Evolutionary conservation across 306 rosid species (phyloP).

Genomic region (Betula pendula): DNA sequence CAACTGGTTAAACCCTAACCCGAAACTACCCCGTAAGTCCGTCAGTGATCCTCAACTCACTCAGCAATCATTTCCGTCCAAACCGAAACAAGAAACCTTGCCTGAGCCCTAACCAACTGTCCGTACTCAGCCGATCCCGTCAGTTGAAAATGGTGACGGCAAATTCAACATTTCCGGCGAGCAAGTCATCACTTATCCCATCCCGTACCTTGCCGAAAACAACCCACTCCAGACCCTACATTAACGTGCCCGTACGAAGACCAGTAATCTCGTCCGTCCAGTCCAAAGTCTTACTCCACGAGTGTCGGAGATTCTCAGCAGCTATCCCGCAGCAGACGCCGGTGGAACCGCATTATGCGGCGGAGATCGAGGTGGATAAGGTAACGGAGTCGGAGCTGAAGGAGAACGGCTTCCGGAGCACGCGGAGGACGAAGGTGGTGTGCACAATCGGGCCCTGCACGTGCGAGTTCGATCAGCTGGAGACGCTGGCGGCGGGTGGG

Average conservation of each 20-base stretch:
- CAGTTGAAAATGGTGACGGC: constrained; percentile 1
- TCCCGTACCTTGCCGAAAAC: background rate
- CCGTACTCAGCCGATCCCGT: background rate
- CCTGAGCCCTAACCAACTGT: background rate
- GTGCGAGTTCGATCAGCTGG: constrained; percentile 74
- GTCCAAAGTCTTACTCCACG: background rate
- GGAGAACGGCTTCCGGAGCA: constrained; percentile 89
- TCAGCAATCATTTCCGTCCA: background rate
- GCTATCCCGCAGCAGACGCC: background rate
- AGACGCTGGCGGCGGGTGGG: constrained; percentile 87
- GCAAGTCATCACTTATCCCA: background rate
- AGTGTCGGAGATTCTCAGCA: background rate
- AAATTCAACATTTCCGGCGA: background rate
- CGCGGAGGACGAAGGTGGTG: constrained; percentile 74
- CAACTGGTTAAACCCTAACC: background rate
- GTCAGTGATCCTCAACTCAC: background rate
- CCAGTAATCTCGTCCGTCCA: background rate
- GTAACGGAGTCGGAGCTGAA: constrained; percentile 76
- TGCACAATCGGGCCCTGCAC: constrained; percentile 93
- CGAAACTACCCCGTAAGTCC: background rate
- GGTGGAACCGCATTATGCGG: no score
- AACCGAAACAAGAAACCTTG: background rate
- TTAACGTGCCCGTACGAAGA: background rate
- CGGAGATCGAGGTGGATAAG: constrained; percentile 63
- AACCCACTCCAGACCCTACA: background rate